Conservation (phyloP, 495 filamentous ascomycete genomes). For the Letharia lupina region DNA sequence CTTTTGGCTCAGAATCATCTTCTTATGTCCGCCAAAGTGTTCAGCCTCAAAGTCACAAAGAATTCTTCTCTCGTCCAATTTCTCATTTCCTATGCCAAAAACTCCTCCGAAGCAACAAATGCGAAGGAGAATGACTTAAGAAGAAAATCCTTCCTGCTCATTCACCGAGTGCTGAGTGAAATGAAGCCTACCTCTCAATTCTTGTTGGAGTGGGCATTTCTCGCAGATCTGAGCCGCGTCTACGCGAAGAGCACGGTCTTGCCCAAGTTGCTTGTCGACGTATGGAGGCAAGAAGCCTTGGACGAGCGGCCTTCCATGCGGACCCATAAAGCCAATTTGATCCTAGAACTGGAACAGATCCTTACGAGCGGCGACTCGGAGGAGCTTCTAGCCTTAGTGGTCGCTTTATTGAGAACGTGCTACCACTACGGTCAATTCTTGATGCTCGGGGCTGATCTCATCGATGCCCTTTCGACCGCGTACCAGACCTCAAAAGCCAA, state of each 20-base stretch:
- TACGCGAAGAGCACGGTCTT: constrained; percentile 47
- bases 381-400: constrained; percentile 40
- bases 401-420: constrained; percentile 45
- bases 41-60: constrained; percentile 39
- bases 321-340: constrained; percentile 40
- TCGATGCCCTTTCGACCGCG: constrained; percentile 61
- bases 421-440: constrained; percentile 50
- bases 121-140: constrained; percentile 42
- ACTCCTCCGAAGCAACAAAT: constrained; percentile 31
- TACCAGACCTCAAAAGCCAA: constrained; percentile 52
- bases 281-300: constrained; percentile 39
- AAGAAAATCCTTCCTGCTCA: constrained; percentile 53
- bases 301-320: constrained; percentile 38
- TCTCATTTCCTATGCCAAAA: constrained; percentile 51
- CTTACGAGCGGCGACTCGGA: not conserved
- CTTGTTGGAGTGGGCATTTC: constrained; percentile 48
- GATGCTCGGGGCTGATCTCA: constrained; percentile 73
- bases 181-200: constrained; percentile 34
- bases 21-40: constrained; percentile 45
- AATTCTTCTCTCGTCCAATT: constrained; percentile 52
- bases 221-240: constrained; percentile 46
- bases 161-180: constrained; percentile 39
- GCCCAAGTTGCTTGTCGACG: constrained; percentile 33
- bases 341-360: constrained; percentile 27
- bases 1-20: constrained; percentile 55